Conservation (phyloP, 441 rosid genomes). For the Sinapis alba region DNA sequence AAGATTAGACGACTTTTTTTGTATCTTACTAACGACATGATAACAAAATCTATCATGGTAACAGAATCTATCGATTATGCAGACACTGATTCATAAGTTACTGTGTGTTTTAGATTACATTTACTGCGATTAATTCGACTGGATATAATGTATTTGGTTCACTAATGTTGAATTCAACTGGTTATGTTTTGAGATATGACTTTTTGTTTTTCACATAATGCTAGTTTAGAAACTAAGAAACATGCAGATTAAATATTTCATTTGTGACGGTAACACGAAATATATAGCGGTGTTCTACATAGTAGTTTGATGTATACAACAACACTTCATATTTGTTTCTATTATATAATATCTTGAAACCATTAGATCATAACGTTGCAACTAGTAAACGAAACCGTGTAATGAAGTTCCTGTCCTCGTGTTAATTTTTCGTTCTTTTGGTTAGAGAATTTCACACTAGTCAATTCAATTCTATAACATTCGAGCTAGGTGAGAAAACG, state of each 20-base stretch:
- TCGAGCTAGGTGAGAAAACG: slow-evolving; percentile 20
- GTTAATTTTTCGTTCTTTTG: not conserved
- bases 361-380: not conserved
- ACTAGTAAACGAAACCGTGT: not conserved
- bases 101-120: too few species aligned
- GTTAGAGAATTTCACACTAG: slow-evolving; percentile 25
- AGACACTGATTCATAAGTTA: too few species aligned
- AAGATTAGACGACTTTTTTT: not conserved
- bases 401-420: not conserved
- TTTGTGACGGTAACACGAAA: too few species aligned
- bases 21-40: not conserved
- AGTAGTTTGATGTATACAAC: not conserved
- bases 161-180: too few species aligned
- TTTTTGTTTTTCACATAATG: too few species aligned
- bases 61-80: too few species aligned
- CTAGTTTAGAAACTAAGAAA: too few species aligned
- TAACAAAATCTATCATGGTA: too few species aligned
- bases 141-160: too few species aligned
- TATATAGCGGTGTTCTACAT: not conserved
- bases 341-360: not conserved
- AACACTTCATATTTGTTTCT: not conserved
- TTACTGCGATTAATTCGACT: too few species aligned
- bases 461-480: slow-evolving; percentile 33
- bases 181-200: too few species aligned
- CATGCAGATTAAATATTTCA: too few species aligned